Base-by-base conservation (phyloP, 495 filamentous ascomycete genomes). In the Annulohypoxylon moriforme region DNA sequence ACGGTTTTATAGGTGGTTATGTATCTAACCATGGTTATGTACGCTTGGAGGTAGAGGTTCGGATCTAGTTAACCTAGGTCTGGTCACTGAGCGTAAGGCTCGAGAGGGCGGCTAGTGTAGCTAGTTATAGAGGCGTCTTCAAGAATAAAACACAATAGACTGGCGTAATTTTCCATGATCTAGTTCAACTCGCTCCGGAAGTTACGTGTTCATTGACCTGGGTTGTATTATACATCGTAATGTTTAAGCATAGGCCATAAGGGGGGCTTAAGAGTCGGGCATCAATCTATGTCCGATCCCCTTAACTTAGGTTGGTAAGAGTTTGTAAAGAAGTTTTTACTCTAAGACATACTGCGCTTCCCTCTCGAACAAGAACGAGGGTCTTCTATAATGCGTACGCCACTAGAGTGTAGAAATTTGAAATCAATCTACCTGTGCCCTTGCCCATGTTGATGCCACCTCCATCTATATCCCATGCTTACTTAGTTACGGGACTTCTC, bases 91-190 rank as follows among this genome's bases (percentile, higher is more conserved):
- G 66, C 61, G 63, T 74, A 18, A 53, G 53, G 40, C 34, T 44
- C 29, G 6, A 27, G 36, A 34, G 58, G 46, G 34, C 31, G 59
- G 59, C 71, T 58, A 66, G 71, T 44, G 46, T 57, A 61, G 56
- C 56, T 69, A 58, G 71, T 66, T 69, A 52, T 61, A 61, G 50
- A 74, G 36, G 61, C 56, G 55, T 64, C 9, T 73, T 57, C 38
- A 62, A 50, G 57, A 74, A 34, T 20, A 66, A 70, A 73, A 55
- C 25, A 67, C 36, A 67, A 74, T 74, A 74, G 67, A 74, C 56
- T 67, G 65, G 57, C 40, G 55, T 66, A 61, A 62, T 61, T 60
- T 63, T n/a, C 14, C 69, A 68, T 68, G 53, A 22, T n/a, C 18
- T 57, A 14, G 9, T 36, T 33, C 22, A 18, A n/a, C 27, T 25